These are phyloP conservation scores for Gonium pectorale DNA, from an alignment of 139 green algal genomes.

Conservation along the genomic window DNA sequence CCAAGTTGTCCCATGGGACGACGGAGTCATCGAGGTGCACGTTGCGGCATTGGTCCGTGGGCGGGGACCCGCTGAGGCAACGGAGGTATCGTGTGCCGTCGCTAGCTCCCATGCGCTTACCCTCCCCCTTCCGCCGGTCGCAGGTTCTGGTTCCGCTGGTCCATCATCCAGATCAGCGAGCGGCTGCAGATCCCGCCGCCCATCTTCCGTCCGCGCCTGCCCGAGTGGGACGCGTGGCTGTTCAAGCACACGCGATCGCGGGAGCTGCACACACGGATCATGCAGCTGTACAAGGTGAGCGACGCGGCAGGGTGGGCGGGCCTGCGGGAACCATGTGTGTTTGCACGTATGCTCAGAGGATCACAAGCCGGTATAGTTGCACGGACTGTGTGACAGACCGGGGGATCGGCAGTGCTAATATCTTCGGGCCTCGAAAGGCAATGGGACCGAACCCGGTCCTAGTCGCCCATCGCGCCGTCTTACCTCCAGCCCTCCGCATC, in stretches of 20 bases:
- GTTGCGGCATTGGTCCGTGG: no score
- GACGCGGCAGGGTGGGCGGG: neutral
- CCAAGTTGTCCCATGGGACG: no score
- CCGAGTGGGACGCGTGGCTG: conserved; percentile 62
- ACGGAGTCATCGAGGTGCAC: no score
- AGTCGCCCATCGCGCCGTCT: neutral
- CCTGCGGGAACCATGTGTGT: no score
- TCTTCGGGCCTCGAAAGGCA: no score
- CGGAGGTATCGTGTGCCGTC: no score
- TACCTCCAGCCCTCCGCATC: neutral
- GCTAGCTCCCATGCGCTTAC: no score
- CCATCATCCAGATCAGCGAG: conserved; percentile 48
- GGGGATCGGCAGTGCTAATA: no score
- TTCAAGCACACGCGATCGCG: conserved; percentile 56
- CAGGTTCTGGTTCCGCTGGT: conserved; percentile 63
- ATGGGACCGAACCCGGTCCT: neutral
- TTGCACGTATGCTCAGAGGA: no score
- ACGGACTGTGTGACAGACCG: no score
- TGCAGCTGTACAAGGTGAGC: conserved; percentile 39
- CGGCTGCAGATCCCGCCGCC: conserved; percentile 54
- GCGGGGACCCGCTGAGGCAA: no score
- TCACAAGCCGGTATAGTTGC: no score
- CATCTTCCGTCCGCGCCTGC: conserved; percentile 48
- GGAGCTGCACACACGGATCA: conserved; percentile 53
- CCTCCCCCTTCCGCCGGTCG: neutral